A percentile compares a stretch with the other conserved stretches of the same genome.
phyloP scores from a whole-genome alignment of 306 rosid genomes.

The Astragalus membranaceus region DNA sequence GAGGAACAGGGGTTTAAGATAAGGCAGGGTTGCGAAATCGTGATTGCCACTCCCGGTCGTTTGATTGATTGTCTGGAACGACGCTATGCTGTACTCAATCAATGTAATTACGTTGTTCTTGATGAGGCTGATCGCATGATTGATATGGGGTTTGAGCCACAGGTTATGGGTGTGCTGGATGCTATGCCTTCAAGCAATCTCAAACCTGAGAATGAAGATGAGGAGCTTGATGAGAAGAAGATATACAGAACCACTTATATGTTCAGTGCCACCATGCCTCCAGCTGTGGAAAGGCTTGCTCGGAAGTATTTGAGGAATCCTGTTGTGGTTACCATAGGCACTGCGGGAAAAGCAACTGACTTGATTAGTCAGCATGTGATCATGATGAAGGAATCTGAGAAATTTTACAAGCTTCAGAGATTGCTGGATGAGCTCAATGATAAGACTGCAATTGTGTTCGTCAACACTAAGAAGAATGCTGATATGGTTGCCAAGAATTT shows the following conservation, averaged over 20 bases:
- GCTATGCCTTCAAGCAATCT: slow-evolving; percentile 96
- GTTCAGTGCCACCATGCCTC: slow-evolving; percentile 97
- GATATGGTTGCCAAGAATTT: slow-evolving; percentile 40
- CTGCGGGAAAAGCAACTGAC: slow-evolving; percentile 83
- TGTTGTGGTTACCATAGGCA: slow-evolving; percentile 81
- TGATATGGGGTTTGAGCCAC: slow-evolving; percentile 93
- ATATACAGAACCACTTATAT: slow-evolving; percentile 85
- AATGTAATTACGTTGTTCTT: slow-evolving; percentile 94
- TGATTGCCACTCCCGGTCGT: slow-evolving; percentile 91
- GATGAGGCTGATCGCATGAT: slow-evolving; percentile 97
- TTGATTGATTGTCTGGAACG: slow-evolving; percentile 84
- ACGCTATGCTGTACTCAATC: slow-evolving; percentile 77
- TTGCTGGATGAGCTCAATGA: slow-evolving; percentile 48
- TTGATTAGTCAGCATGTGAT: slow-evolving; percentile 72
- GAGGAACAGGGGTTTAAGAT: slow-evolving; percentile 91
- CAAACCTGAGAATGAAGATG: slow-evolving; percentile 86
- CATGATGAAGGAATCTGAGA: slow-evolving; percentile 48
- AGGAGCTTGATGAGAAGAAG: slow-evolving; percentile 82
- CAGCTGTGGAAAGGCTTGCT: slow-evolving; percentile 82
- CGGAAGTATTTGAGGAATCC: slow-evolving; percentile 84
- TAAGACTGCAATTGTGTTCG: slow-evolving; percentile 41
- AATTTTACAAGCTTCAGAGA: slow-evolving; percentile 29
- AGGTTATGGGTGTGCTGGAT: slow-evolving; percentile 81
- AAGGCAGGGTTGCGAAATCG: slow-evolving; percentile 86
- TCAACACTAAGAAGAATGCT: slow-evolving; percentile 37